Base-by-base conservation (phyloP, 192 early-diverging fungal genomes). In the Rhizophagus clarus region DNA sequence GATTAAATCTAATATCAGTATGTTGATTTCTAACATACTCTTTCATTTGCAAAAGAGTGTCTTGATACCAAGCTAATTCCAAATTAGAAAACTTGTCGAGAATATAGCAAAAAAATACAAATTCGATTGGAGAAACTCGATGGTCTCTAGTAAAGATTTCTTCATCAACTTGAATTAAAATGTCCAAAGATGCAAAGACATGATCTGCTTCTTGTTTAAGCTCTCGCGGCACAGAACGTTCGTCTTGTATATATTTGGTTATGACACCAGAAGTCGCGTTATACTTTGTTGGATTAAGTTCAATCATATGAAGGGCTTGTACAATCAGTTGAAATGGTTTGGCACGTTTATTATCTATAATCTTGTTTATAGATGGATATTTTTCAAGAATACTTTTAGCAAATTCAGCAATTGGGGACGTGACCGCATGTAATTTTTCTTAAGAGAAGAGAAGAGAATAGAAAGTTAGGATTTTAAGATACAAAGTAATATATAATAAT, bases 381-480 rank as follows among this genome's bases (percentile, higher is more conserved):
- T 26, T 49, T 14, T 11, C 26, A 69, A 28, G 67, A n/a, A 78
- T 2, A 49, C 40, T 40, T 34, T 78, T 63, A 28, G 77, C 77
- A 69, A 64, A 69, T 10, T 69, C 66, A 9, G 45, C 70, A n/a
- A 74, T 80, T 15, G 79, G 79, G 12, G 61, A 67, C 26, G 45
- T 76, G 20, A 78, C 71, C 15, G 73, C 72, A 34, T 56, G 56
- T 9, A 83, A 42, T 67, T 76, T 80, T 70, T 83, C 82, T 42
- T 34, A 31, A 10, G 68, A 49, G 24, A 47, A 32, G 7, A 10
- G 68, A 49, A 37, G 66, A 32, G 7, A 7, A 40, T 40, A 61
- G n/a, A 67, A 67, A 45, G n/a, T 51, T 61, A 20, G 31, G 34
- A 34, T n/a, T n/a, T 51, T 61, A 20, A 22, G 34, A 34, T n/a